phyloP scores from a whole-genome alignment of 2,329 filamentous ascomycete genomes.

The Mariannaea elegans region DNA sequence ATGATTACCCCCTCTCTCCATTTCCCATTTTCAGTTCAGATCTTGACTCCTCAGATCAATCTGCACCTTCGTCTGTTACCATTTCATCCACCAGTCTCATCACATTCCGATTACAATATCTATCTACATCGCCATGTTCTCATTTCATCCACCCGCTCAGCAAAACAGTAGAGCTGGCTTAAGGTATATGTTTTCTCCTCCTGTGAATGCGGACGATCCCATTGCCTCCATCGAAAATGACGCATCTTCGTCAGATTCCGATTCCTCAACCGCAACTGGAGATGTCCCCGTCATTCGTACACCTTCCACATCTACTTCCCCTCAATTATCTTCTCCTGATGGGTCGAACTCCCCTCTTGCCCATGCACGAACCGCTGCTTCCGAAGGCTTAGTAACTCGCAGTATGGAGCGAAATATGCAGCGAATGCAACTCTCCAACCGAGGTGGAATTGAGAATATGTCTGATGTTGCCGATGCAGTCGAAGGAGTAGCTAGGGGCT shows the following conservation, averaged over 20 bases:
- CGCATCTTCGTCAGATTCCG: background rate
- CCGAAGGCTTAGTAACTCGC: background rate
- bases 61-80: no score
- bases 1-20: no score
- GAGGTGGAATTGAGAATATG: conserved; percentile 4
- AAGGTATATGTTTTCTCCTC: no score
- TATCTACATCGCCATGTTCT: no score
- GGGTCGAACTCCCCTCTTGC: background rate
- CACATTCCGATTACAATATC: no score
- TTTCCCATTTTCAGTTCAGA: background rate
- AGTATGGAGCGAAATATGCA: conserved; percentile 5
- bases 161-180: no score
- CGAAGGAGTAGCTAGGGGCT: conserved; percentile 15
- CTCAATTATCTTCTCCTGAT: background rate
- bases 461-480: conserved; percentile 12
- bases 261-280: background rate
- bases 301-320: conserved; percentile 26
- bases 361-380: background rate
- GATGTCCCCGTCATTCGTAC: conserved; percentile 14
- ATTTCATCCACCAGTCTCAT: no score
- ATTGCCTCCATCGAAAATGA: conserved; percentile 26
- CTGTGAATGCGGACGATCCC: conserved; percentile 18
- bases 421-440: conserved; percentile 20
- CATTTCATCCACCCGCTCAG: no score
- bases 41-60: no score